Evolutionary conservation across 169 alveolate genomes (phyloP).

Genomic region (Cryptosporidium ryanae): DNA sequence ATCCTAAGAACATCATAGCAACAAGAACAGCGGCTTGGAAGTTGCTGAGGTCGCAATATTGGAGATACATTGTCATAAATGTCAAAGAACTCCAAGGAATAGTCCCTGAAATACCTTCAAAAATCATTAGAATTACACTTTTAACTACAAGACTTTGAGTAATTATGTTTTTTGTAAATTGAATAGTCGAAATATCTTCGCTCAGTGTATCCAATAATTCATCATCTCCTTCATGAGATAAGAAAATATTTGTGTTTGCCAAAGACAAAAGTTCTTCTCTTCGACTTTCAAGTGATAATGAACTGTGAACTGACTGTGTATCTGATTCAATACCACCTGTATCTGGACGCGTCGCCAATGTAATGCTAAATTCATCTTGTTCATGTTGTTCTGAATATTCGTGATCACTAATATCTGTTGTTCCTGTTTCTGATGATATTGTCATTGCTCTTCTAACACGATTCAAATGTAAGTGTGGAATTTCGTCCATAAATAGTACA

Average conservation of each 20-base stretch:
- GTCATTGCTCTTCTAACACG: slow-evolving; percentile 31
- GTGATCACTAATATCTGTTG: slow-evolving; percentile 11
- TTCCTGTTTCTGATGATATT: neutral
- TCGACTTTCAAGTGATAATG: slow-evolving; percentile 23
- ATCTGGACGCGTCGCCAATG: slow-evolving; percentile 64
- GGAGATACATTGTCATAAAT: slow-evolving; percentile 89
- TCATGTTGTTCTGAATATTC: slow-evolving; percentile 46
- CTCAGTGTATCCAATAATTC: slow-evolving; percentile 35
- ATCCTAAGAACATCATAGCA: slow-evolving; percentile 87
- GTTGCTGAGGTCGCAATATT: slow-evolving; percentile 88
- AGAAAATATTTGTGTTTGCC: neutral
- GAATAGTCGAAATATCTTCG: slow-evolving; percentile 31
- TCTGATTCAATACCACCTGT: slow-evolving; percentile 72
- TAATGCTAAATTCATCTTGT: slow-evolving; percentile 56
- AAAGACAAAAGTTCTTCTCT: slow-evolving; percentile 26
- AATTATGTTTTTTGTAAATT: slow-evolving; percentile 42
- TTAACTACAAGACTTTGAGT: slow-evolving; percentile 52
- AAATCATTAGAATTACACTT: slow-evolving; percentile 74
- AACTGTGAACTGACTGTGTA: slow-evolving; percentile 26
- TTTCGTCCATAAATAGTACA: slow-evolving; percentile 84
- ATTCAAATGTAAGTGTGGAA: slow-evolving; percentile 75
- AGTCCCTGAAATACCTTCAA: slow-evolving; percentile 88
- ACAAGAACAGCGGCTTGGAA: slow-evolving; percentile 86
- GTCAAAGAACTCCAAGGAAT: slow-evolving; percentile 90
- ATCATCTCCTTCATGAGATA: slow-evolving; percentile 35